Evolutionary conservation across 768 basidiomycete species (phyloP), one percentile per base, ranked within the genome.

Genomic region (Tylopilus sp.): DNA sequence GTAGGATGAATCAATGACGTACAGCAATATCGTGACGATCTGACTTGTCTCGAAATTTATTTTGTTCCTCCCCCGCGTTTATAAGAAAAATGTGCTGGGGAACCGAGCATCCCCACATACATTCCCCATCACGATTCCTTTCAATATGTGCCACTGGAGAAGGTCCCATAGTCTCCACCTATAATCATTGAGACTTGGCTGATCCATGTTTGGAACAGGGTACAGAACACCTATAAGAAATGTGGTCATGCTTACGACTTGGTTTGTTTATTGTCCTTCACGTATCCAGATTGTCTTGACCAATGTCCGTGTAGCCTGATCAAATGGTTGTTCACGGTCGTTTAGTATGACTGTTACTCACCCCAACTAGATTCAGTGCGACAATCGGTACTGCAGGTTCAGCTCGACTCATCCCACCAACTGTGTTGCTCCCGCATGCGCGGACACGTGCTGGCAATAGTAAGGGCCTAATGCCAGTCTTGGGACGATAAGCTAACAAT

Each of bases 371-470:
- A 79, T 87, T 48, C 76, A 78, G 58, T 89, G 87, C 70, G 82
- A 80, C 46, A 76, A 84, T 64, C 74, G 73, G 30, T 74, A 67
- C 63, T 90, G 87, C 79, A 87, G 78, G 67, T 89, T 89, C 74
- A 89, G 87, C 60, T 71, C 78, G 11, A 68, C 69, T 17, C 87
- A 89, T 69, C 84, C 84, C 28, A 58, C 48, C 25, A 72, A 81
- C 53, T 89, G 87, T 62, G 76, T 78, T 26, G 65, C 72, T 6
- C 78, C 83, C 24, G 69, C 75, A 26, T 89, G 87, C 70, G 72
- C 65, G 28, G 72, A 64, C 24, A 83, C 82, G 24, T 89, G 87
- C 64, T 89, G 87, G 87, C 86, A 87, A 70, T 86, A 86, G 87
- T 89, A 67, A 72, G 86, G 69, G 54, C 46, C 48, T 45, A 52